Conservation (phyloP, 2,329 filamentous ascomycete genomes). For the Pyrenochaeta sp. region DNA sequence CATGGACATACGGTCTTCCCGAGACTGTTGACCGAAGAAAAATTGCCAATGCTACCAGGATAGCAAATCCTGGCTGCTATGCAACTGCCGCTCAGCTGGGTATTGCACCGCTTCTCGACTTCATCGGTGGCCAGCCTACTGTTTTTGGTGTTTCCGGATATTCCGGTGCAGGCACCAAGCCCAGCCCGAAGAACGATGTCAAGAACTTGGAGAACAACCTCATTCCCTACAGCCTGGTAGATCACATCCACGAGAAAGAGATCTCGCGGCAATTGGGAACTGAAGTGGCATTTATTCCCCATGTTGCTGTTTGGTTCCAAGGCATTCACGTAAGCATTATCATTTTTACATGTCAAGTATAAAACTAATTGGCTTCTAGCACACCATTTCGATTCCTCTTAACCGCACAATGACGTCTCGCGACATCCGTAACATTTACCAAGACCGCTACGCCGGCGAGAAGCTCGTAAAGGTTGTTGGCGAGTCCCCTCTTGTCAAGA, state of each 20-base stretch:
- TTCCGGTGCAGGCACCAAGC: constrained; percentile 93
- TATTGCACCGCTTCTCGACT: constrained; percentile 80
- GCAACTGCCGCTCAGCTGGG: constrained; percentile 91
- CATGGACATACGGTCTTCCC: constrained; percentile 89
- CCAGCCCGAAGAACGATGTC: constrained; percentile 91
- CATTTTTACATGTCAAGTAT: too few species aligned
- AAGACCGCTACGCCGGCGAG: constrained; percentile 94
- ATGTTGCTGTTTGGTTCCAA: constrained; percentile 97
- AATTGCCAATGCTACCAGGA: constrained; percentile 80
- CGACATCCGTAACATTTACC: constrained; percentile 92
- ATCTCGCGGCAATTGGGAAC: constrained; percentile 80
- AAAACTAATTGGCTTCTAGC: constrained; percentile 48
- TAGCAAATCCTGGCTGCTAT: constrained; percentile 94
- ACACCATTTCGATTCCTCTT: constrained; percentile 89
- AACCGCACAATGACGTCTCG: constrained; percentile 86
- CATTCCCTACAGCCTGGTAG: constrained; percentile 88
- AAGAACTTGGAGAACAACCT: constrained; percentile 84
- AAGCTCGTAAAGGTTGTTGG: constrained; percentile 92
- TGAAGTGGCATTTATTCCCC: constrained; percentile 84
- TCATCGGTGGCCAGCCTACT: constrained; percentile 79
- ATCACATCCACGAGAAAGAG: constrained; percentile 94
- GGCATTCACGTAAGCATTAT: constrained; percentile 72
- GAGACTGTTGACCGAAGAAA: constrained; percentile 80
- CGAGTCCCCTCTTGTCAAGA: constrained; percentile 84
- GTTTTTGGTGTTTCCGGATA: constrained; percentile 94